Percentiles rank a stretch among this genome's conserved stretches.
Evolutionary conservation across 352 stramenopile genomes (phyloP).

Genomic region (Bremia lactucae): DNA sequence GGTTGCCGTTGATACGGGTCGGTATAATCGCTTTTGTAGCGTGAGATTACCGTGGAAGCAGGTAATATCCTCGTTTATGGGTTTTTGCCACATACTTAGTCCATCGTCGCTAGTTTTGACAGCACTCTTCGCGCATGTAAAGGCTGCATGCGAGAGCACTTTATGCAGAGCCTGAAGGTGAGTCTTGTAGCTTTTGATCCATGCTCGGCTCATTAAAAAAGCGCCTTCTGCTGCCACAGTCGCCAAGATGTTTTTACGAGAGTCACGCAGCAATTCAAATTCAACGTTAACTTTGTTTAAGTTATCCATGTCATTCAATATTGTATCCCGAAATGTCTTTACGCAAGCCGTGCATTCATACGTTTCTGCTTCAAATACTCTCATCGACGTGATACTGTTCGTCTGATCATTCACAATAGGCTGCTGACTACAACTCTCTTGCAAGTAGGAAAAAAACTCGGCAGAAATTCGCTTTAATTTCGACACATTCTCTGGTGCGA

Average conservation of each 20-base stretch:
- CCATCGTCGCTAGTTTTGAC: constrained; percentile 4
- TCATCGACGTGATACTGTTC: constrained; percentile 4
- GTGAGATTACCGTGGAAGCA: constrained; percentile 56
- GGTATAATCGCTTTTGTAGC: constrained; percentile 62
- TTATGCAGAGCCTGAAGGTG: constrained; percentile 44
- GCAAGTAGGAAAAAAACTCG: constrained; percentile 34
- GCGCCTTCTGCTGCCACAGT: constrained; percentile 17
- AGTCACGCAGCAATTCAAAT: constrained; percentile 37
- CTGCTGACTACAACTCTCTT: constrained; percentile 22
- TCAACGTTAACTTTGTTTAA: constrained; percentile 41
- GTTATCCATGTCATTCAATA: constrained; percentile 40
- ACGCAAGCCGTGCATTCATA: constrained; percentile 46
- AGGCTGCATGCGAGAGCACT: constrained; percentile 22
- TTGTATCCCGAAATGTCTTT: constrained; percentile 33
- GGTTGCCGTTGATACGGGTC: constrained; percentile 30
- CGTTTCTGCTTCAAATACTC: constrained; percentile 28
- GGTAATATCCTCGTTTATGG: constrained; percentile 66
- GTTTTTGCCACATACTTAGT: constrained; percentile 23
- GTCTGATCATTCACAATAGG: neutral
- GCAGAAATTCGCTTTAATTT: constrained; percentile 57
- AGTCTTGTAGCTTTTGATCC: constrained; percentile 64
- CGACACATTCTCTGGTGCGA: constrained; percentile 37
- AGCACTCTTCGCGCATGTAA: constrained; percentile 18
- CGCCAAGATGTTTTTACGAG: constrained; percentile 11
- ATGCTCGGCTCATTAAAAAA: constrained; percentile 57